Conservation (phyloP, 2,329 filamentous ascomycete species). For the Tetracladium maxilliforme region DNA sequence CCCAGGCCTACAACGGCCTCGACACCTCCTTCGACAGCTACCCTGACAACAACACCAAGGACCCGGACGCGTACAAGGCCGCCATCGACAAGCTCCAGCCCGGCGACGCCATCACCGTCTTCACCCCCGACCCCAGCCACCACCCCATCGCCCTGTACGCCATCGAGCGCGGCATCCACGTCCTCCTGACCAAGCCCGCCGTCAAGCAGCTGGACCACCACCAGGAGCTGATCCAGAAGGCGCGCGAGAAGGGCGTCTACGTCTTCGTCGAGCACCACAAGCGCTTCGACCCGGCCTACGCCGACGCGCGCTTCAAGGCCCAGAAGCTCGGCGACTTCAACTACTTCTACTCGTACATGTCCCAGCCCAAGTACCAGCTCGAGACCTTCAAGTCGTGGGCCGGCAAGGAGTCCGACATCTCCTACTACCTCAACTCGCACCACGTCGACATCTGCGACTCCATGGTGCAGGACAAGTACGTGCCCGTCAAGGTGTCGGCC, state of each 20-base stretch:
- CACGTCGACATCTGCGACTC: constrained; percentile 87
- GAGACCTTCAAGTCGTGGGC: constrained; percentile 95
- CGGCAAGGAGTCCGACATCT: constrained; percentile 82
- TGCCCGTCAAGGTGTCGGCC: constrained; percentile 65
- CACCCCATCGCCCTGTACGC: constrained; percentile 87
- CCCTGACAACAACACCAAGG: constrained; percentile 56
- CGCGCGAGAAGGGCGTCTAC: constrained; percentile 63
- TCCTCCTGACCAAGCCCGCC: constrained; percentile 87
- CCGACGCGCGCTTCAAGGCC: constrained; percentile 69
- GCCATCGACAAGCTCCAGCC: constrained; percentile 73
- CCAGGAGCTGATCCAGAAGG: constrained; percentile 56
- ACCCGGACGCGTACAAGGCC: constrained; percentile 73
- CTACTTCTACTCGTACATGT: constrained; percentile 98
- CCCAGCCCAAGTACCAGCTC: constrained; percentile 77
- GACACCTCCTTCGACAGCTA: constrained; percentile 78
- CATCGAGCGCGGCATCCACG: constrained; percentile 75
- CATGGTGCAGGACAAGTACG: constrained; percentile 64
- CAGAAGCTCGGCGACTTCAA: constrained; percentile 81
- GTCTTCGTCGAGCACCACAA: constrained; percentile 96
- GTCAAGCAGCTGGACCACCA: constrained; percentile 76
- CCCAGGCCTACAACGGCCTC: constrained; percentile 72
- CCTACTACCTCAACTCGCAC: constrained; percentile 91
- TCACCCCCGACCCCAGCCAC: constrained; percentile 88
- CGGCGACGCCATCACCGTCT: constrained; percentile 87
- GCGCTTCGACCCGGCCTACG: constrained; percentile 85